Percentiles rank a stretch among this genome's conserved stretches.
phyloP scores from a whole-genome alignment of 176 grass and related monocot species.

The Sorghum bicolor region DNA sequence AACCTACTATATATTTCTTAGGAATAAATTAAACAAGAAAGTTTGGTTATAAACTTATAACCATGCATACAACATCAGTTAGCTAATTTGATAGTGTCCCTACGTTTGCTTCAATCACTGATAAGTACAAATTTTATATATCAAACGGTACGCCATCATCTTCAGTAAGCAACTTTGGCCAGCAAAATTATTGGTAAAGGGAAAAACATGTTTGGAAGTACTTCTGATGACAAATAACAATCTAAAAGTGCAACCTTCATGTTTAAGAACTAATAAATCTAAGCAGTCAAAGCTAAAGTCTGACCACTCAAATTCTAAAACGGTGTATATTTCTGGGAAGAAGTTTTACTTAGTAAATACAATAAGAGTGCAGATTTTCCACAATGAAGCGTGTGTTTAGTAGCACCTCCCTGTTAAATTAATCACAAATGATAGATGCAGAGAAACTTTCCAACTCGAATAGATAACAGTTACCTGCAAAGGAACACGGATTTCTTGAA shows the following conservation, averaged over 20 bases:
- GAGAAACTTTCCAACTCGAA: conserved; percentile 17
- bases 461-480: conserved; percentile 66
- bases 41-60: neutral
- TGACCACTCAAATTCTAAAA: neutral
- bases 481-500: conserved; percentile 97
- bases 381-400: neutral
- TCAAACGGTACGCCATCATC: neutral
- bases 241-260: neutral
- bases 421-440: conserved; percentile 10
- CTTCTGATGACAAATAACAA: neutral
- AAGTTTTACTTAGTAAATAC: neutral
- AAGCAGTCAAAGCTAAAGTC: neutral
- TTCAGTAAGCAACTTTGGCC: neutral
- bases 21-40: neutral
- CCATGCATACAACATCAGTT: neutral
- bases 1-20: neutral
- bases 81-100: neutral
- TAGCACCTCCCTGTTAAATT: neutral
- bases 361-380: neutral
- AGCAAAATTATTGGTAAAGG: neutral
- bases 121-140: neutral
- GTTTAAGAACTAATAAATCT: neutral
- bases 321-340: neutral
- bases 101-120: neutral
- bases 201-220: neutral